These are phyloP conservation scores for Teunomyces stri DNA, from an alignment of 805 yeast genomes.

Conservation along the genomic window DNA sequence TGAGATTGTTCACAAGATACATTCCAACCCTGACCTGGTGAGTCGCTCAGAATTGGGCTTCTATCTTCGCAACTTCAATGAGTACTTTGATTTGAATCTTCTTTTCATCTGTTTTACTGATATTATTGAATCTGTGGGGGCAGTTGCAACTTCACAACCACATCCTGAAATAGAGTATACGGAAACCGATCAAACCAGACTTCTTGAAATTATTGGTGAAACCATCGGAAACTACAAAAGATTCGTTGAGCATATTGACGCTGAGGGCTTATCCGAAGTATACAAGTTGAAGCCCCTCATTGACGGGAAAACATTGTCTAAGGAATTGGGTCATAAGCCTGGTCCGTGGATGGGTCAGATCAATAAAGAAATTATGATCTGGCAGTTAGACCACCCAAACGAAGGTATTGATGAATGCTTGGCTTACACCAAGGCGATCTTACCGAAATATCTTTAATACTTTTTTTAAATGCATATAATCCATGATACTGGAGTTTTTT, in stretches of 20 bases:
- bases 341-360: slow-evolving; percentile 83
- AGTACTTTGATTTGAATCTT: slow-evolving; percentile 46
- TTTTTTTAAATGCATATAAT: background rate
- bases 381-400: slow-evolving; percentile 78
- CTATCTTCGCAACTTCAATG: slow-evolving; percentile 52
- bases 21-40: slow-evolving; percentile 14
- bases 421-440: slow-evolving; percentile 32
- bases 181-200: background rate
- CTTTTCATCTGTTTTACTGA: slow-evolving; percentile 37
- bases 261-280: slow-evolving; percentile 38
- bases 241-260: slow-evolving; percentile 30
- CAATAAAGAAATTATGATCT: slow-evolving; percentile 53
- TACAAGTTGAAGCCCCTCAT: slow-evolving; percentile 60
- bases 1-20: slow-evolving; percentile 17
- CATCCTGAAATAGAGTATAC: slow-evolving; percentile 3
- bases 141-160: background rate
- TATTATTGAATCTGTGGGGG: slow-evolving; percentile 13
- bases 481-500: no score
- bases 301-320: slow-evolving; percentile 70
- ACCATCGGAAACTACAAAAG: slow-evolving; percentile 26
- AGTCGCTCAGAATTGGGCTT: slow-evolving; percentile 61
- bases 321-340: slow-evolving; percentile 54
- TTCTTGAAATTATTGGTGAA: background rate
- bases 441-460: slow-evolving; percentile 12
- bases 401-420: slow-evolving; percentile 54